Percentiles rank a stretch among this genome's conserved stretches.
These are phyloP conservation scores for Remersonia thermophila DNA, from an alignment of 2,329 filamentous ascomycete genomes.

Conservation along the genomic window DNA sequence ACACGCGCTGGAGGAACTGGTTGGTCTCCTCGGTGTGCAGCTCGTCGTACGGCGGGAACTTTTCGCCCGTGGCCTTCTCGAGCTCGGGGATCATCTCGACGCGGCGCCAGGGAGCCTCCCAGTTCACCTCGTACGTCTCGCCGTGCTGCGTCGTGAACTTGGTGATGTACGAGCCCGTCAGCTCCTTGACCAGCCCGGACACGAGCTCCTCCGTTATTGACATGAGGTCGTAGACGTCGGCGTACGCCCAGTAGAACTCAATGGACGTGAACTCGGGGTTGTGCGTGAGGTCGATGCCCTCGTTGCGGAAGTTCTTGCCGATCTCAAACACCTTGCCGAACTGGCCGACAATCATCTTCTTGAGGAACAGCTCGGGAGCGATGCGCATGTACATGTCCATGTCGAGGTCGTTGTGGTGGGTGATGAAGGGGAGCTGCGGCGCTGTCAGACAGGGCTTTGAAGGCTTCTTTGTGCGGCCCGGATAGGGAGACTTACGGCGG, in stretches of 20 bases:
- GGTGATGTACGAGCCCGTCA: conserved; percentile 77
- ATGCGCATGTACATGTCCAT: conserved; percentile 93
- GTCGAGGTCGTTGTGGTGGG: conserved; percentile 90
- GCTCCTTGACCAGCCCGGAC: conserved; percentile 73
- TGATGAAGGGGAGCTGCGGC: conserved; percentile 65
- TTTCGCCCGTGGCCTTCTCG: conserved; percentile 81
- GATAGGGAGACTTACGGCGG: conserved; percentile 37
- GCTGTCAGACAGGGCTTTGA: neutral
- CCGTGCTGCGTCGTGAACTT: conserved; percentile 77
- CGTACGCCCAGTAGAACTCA: conserved; percentile 94
- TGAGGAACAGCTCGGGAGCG: conserved; percentile 90
- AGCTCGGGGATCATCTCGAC: conserved; percentile 93
- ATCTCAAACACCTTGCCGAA: conserved; percentile 93
- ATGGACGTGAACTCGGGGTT: conserved; percentile 97
- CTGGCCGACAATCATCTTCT: conserved; percentile 90
- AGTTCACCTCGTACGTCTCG: conserved; percentile 84
- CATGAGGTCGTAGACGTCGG: conserved; percentile 85
- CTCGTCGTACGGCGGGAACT: conserved; percentile 80
- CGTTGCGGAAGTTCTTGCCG: conserved; percentile 90
- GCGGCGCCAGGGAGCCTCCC: conserved; percentile 85
- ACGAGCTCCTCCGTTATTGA: conserved; percentile 87
- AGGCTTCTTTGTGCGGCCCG: neutral
- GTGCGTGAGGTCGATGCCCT: conserved; percentile 83
- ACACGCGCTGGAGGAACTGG: conserved; percentile 69
- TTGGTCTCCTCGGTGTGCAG: conserved; percentile 84